A percentile compares a stretch with the other conserved stretches of the same genome.
Evolutionary conservation across 345 rosid genomes (phyloP).

Genomic region (Eucalyptus cloeziana): DNA sequence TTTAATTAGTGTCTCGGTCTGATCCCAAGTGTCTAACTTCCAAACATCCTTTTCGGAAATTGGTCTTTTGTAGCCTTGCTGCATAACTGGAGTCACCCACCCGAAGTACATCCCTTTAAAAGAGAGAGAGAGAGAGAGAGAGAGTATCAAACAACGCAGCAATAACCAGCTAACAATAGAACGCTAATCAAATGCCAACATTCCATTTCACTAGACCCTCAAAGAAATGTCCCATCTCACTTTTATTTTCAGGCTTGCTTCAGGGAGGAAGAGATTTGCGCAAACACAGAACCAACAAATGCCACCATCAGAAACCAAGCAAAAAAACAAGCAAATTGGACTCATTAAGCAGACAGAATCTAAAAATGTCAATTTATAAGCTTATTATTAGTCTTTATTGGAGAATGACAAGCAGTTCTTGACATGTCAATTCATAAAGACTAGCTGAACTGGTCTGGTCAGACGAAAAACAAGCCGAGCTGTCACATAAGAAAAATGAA

Average conservation of each 20-base stretch:
- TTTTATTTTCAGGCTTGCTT: not conserved
- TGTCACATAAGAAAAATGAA: not conserved
- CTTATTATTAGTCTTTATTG: not conserved
- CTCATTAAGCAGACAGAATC: not conserved
- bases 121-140: not conserved
- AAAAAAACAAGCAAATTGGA: not conserved
- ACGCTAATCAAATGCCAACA: not conserved
- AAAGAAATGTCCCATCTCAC: not conserved
- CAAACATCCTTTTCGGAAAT: conserved; percentile 86
- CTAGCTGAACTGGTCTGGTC: not conserved
- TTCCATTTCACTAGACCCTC: not conserved
- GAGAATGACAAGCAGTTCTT: not conserved
- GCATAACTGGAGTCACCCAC: conserved; percentile 90
- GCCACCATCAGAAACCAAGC: not conserved
- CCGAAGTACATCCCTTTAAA: conserved; percentile 49
- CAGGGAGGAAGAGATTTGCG: not conserved
- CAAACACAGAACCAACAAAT: not conserved
- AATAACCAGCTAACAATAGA: not conserved
- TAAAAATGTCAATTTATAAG: not conserved
- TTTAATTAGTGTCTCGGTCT: conserved; percentile 58
- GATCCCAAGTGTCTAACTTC: conserved; percentile 95
- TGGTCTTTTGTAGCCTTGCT: conserved; percentile 75
- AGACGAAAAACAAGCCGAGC: not conserved
- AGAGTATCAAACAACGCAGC: not conserved
- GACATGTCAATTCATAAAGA: not conserved